A percentile compares a stretch with the other conserved stretches of the same genome.
phyloP scores from a whole-genome alignment of 2,329 filamentous ascomycete genomes.

The Daldinia sp. region DNA sequence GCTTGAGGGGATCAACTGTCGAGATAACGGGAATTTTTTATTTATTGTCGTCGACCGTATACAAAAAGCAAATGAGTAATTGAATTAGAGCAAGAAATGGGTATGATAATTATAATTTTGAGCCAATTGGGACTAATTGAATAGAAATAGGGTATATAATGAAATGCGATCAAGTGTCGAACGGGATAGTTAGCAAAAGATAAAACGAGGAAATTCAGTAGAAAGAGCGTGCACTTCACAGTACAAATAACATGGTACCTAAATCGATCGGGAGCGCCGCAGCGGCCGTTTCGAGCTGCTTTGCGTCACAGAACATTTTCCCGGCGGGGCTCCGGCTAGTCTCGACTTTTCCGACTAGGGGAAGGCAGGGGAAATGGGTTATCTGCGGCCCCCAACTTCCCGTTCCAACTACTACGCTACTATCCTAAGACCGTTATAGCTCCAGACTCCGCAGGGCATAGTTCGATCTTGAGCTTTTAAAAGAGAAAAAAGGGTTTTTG shows the following conservation, averaged over 20 bases:
- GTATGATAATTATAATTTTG: background rate
- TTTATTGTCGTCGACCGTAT: background rate
- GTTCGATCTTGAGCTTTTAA: background rate
- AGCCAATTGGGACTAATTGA: background rate
- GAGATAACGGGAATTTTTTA: background rate
- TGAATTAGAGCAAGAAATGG: background rate
- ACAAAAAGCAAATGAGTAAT: background rate
- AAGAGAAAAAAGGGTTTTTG: background rate
- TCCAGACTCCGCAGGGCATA: background rate
- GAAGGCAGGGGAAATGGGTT: background rate
- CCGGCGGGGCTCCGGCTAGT: background rate
- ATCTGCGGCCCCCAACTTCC: background rate
- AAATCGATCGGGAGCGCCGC: conserved; percentile 8
- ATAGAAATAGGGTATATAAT: background rate
- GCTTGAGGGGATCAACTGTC: background rate
- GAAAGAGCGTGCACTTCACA: conserved; percentile 9
- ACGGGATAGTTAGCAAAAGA: background rate
- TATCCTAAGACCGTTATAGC: background rate
- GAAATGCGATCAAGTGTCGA: background rate
- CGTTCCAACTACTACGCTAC: conserved; percentile 2
- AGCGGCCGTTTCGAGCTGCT: conserved; percentile 14
- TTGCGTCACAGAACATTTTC: conserved; percentile 23
- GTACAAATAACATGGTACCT: conserved; percentile 18
- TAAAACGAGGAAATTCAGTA: background rate
- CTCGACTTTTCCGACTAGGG: background rate